Conservation (phyloP, 495 filamentous ascomycete species). For the Hypomontagnella submonticulosa region DNA sequence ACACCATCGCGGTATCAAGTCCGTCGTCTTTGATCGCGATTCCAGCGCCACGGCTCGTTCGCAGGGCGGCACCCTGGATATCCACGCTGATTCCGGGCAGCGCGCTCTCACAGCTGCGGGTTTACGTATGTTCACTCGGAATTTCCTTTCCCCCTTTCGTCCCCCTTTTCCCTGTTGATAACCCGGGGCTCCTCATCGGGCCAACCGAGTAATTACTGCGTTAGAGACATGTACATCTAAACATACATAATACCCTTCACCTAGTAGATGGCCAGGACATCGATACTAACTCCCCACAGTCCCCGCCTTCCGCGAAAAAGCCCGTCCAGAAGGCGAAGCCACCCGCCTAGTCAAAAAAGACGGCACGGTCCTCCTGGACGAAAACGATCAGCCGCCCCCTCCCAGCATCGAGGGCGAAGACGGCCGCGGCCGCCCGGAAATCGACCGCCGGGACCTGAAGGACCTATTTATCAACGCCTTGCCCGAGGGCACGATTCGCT, state of each 20-base stretch:
- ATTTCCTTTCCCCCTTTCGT: no score
- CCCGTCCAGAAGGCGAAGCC: conserved; percentile 56
- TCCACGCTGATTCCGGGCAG: conserved; percentile 64
- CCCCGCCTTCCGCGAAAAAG: conserved; percentile 57
- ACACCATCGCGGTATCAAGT: conserved; percentile 55
- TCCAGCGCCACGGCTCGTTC: conserved; percentile 46
- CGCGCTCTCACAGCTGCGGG: conserved; percentile 63
- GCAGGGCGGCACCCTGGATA: conserved; percentile 68
- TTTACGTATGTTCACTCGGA: conserved; percentile 40
- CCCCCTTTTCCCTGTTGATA: no score
- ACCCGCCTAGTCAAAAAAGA: conserved; percentile 52
- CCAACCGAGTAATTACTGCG: no score
- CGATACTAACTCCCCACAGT: background rate
- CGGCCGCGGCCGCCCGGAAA: conserved; percentile 61
- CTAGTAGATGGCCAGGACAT: no score
- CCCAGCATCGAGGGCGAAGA: conserved; percentile 13
- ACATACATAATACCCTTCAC: no score
- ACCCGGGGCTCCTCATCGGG: no score
- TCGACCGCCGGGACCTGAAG: conserved; percentile 55
- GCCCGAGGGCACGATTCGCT: conserved; percentile 55
- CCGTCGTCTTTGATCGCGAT: conserved; percentile 66
- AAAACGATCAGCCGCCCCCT: conserved; percentile 35
- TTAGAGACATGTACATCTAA: no score
- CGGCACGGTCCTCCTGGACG: conserved; percentile 53
- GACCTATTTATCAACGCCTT: conserved; percentile 54